Base-by-base conservation (phyloP, 208 protist genomes). In the Wallacemonas sp. region DNA sequence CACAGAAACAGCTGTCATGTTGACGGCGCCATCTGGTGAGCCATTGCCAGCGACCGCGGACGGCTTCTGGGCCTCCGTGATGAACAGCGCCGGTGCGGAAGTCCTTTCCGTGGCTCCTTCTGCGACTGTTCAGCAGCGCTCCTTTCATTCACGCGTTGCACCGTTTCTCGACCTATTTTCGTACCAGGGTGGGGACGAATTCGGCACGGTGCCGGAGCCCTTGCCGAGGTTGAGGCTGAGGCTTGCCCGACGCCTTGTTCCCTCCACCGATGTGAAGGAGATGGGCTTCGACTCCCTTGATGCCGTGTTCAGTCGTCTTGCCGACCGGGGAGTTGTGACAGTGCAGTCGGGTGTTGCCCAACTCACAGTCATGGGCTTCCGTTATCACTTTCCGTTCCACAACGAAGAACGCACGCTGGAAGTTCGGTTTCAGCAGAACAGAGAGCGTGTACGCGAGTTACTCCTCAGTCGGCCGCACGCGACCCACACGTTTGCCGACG, bases 351-450 rank as follows among this genome's bases (percentile, higher is more conserved):
- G 72, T 41, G 52, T 71, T 0, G 85, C 73, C 36, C 75, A 71
- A 39, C 81, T 95, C 8, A 92, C 85, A 3, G 39, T 81, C 9
- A 68, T 95, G 0, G 85, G 89, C 8, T 95, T 87, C 39, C 81
- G 78, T 10, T 95, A 95, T 62, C 89, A 95, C 66, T 89, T 76
- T 37, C 85, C 85, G 0, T 95, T 85, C 44, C 83, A 91, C 58
- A 63, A 91, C 63, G 73, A 77, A 13, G 78, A 90, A 10, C 63
- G 69, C 9, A 82, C 73, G 70, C 54, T 94, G n/a, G 80, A 85
- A 39, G 63, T 89, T 17, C 68, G 65, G 27, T 22, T 87, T 2
- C 53, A 50, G 1, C 61, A 79, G 32, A 46, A 69, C 5, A 44
- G 55, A 13, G 73, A 76, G 37, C 63, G 58, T 1, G 69, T 77